Evolutionary conservation across 805 yeast genomes (phyloP).

Genomic region (Zygotorulaspora florentina): DNA sequence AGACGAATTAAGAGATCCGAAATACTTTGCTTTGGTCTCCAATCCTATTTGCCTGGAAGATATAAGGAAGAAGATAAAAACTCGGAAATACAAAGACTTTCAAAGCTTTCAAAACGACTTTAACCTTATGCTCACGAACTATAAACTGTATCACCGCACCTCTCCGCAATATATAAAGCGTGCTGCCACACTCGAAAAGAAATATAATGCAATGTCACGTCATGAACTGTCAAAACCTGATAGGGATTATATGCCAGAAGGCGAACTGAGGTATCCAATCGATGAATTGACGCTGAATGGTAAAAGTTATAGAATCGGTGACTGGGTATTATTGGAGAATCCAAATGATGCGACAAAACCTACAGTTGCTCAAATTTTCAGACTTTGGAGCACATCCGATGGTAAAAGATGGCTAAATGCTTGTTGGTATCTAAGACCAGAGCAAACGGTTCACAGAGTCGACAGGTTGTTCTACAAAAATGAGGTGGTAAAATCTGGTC

Average conservation of each 20-base stretch:
- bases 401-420: conserved; percentile 86
- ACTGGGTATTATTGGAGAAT: conserved; percentile 86
- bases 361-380: conserved; percentile 87
- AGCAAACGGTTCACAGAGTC: conserved; percentile 91
- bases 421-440: conserved; percentile 97
- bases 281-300: conserved; percentile 72
- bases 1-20: conserved; percentile 47
- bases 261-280: conserved; percentile 70
- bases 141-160: conserved; percentile 58
- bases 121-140: conserved; percentile 67
- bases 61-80: conserved; percentile 77
- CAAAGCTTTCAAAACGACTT: conserved; percentile 76
- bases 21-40: conserved; percentile 45
- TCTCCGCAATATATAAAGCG: conserved; percentile 57
- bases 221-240: conserved; percentile 80
- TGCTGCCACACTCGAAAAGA: conserved; percentile 58
- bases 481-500: conserved; percentile 95
- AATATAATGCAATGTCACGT: conserved; percentile 53
- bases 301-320: conserved; percentile 77
- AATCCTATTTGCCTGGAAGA: conserved; percentile 68
- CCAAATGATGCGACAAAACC: conserved; percentile 88
- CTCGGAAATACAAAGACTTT: conserved; percentile 73
- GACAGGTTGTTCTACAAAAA: conserved; percentile 88
- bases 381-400: conserved; percentile 81
- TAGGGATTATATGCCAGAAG: conserved; percentile 58